phyloP scores from a whole-genome alignment of 2,329 filamentous ascomycete genomes.

The Ophiostoma ips region DNA sequence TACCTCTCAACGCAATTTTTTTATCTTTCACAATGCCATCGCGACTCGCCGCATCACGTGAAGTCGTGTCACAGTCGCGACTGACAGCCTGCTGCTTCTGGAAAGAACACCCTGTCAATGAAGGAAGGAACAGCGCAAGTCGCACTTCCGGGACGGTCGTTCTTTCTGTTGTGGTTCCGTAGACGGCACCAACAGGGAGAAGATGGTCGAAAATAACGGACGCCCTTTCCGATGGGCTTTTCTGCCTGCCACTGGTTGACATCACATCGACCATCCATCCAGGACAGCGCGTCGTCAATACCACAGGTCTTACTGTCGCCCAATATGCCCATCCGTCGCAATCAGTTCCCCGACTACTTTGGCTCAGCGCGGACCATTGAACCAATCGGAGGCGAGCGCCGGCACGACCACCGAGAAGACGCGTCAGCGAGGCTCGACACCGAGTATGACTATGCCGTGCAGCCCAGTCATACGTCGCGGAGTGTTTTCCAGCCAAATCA shows the following conservation, averaged over 20 bases:
- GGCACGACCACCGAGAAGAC: background rate
- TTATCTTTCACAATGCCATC: background rate
- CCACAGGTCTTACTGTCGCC: too few species aligned
- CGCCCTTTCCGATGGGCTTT: too few species aligned
- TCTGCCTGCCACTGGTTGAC: background rate
- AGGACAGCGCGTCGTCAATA: too few species aligned
- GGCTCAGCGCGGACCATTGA: slow-evolving; percentile 1
- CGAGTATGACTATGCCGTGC: background rate
- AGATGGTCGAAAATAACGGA: too few species aligned
- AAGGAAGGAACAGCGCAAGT: background rate
- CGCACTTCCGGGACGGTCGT: too few species aligned
- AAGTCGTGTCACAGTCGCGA: slow-evolving; percentile 5
- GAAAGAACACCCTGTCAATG: background rate
- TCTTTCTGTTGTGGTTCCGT: too few species aligned
- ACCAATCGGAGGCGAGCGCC: background rate
- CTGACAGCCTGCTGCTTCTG: background rate
- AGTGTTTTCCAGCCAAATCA: slow-evolving; percentile 1
- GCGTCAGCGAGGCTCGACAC: background rate
- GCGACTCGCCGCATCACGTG: background rate
- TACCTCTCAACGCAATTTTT: too few species aligned
- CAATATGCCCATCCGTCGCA: background rate
- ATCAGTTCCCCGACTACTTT: slow-evolving; percentile 6
- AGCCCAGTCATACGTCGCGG: background rate
- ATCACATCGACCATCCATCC: background rate
- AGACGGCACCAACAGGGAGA: too few species aligned